Percentiles rank a stretch among this genome's conserved stretches.
Evolutionary conservation across 2,329 filamentous ascomycete species (phyloP).

Genomic region (Phymatotrichopsis omnivora): DNA sequence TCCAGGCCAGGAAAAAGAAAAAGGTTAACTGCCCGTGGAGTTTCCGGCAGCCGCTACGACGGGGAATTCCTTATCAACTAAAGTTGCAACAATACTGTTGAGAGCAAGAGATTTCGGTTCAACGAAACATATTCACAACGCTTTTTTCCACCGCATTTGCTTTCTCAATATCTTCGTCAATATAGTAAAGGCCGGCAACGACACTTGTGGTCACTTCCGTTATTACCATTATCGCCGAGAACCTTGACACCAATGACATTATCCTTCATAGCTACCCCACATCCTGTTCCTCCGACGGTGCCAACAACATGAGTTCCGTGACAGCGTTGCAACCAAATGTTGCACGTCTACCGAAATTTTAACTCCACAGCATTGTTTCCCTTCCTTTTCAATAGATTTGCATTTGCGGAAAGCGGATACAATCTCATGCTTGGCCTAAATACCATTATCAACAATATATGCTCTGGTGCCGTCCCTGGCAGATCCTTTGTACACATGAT

Average conservation of each 20-base stretch:
- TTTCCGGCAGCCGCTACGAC: slow-evolving; percentile 96
- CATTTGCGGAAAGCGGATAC: background rate
- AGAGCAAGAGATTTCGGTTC: slow-evolving; percentile 49
- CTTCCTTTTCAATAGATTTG: background rate
- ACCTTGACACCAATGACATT: slow-evolving; percentile 42
- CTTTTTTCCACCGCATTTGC: too few species aligned
- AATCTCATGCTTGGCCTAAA: slow-evolving; percentile 43
- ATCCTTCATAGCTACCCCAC: slow-evolving; percentile 42
- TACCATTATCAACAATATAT: slow-evolving; percentile 58
- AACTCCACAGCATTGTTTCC: background rate
- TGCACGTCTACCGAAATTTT: slow-evolving; percentile 32
- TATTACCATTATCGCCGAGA: slow-evolving; percentile 33
- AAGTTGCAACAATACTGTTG: slow-evolving; percentile 85
- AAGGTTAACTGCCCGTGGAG: too few species aligned
- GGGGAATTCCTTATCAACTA: slow-evolving; percentile 82
- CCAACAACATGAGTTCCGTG: slow-evolving; percentile 34
- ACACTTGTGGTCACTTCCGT: slow-evolving; percentile 13
- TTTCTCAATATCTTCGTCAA: slow-evolving; percentile 13
- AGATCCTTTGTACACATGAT: slow-evolving; percentile 44
- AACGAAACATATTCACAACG: background rate
- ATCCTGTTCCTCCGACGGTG: slow-evolving; percentile 39
- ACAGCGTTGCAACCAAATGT: background rate
- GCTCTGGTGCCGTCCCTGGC: slow-evolving; percentile 48
- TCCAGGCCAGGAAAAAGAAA: too few species aligned
- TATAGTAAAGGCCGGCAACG: slow-evolving; percentile 20